Base-by-base conservation (phyloP, 75 land plant species). In the Cryptomeria japonica region DNA sequence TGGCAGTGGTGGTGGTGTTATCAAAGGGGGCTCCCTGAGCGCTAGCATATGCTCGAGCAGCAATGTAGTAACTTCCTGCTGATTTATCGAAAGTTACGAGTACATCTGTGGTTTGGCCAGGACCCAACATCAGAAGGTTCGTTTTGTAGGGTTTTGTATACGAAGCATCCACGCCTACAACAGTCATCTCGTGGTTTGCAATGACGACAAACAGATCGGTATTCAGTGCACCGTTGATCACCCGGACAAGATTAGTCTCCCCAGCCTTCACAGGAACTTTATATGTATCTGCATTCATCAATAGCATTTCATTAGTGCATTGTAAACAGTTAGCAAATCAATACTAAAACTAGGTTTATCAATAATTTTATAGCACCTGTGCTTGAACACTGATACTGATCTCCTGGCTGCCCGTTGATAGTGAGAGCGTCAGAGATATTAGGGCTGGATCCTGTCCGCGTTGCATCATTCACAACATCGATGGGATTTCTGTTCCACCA, bases 81-180 rank as follows among this genome's bases (percentile, higher is more conserved):
- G 90, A 86, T n/a, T 80, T 88, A n/a, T 88, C 83, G 72, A 78
- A 88, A 42, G 85, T 87, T 18, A 94, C 85, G 55, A 94, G 91
- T 55, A 93, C 91, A 64, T 93, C 91, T 32, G 91, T 90, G 61
- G 95, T 94, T 85, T 94, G 96, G 9, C 96, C 96, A 8, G 96
- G 96, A 32, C 94, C 47, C 14, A 94, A 88, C 49, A 93, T 89
- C 73, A 94, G 39, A 11, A 86, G 82, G 46, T 70, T 36, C 19
- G 92, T 90, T 51, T 82, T 76, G 68, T 92, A 93, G 12, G 96
- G 93, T 64, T 92, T 93, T 1, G 91, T 90, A 51, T 91, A 91
- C 68, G 89, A 44, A 1, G 90, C 92, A 41, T 91, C 92, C 13
- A 46, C 90, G 12, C 89, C 90, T 39, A 91, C 92, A 18, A 91